These are phyloP conservation scores for Leucoagaricus sp. DNA, from an alignment of 1,284 basidiomycete species.

Conservation along the genomic window DNA sequence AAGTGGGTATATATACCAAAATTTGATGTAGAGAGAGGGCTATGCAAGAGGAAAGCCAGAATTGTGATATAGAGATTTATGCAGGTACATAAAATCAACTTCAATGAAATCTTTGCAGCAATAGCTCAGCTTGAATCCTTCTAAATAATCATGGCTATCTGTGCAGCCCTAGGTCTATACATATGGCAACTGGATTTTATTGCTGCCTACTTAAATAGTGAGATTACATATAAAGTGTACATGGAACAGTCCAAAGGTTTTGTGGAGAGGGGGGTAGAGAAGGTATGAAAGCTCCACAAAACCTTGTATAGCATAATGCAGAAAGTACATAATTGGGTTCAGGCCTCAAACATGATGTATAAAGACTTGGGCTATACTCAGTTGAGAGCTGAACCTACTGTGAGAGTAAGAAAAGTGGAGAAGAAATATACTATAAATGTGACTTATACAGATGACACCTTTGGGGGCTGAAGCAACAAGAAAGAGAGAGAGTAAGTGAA, in stretches of 20 bases:
- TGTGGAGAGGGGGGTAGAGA: too few relatives aligned
- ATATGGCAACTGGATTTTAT: too few relatives aligned
- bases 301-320: too few relatives aligned
- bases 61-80: slow-evolving; percentile 17
- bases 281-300: too few relatives aligned
- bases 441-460: background rate
- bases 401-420: background rate
- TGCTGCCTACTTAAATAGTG: too few relatives aligned
- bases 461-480: background rate
- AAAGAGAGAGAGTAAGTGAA: background rate
- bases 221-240: too few relatives aligned
- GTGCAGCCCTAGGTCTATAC: slow-evolving; percentile 28
- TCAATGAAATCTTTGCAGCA: slow-evolving; percentile 2
- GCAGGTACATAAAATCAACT: slow-evolving; percentile 12
- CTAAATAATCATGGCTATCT: slow-evolving; percentile 32
- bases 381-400: too few relatives aligned
- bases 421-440: background rate
- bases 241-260: too few relatives aligned
- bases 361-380: too few relatives aligned
- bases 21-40: slow-evolving; percentile 8
- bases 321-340: too few relatives aligned
- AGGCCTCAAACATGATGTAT: too few relatives aligned
- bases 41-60: slow-evolving; percentile 15
- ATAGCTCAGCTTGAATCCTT: slow-evolving; percentile 6
- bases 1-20: slow-evolving; percentile 12